Percentiles rank a stretch among this genome's conserved stretches.
These are phyloP conservation scores for Rhodamnia argentea DNA, from an alignment of 345 rosid species.

Conservation along the genomic window DNA sequence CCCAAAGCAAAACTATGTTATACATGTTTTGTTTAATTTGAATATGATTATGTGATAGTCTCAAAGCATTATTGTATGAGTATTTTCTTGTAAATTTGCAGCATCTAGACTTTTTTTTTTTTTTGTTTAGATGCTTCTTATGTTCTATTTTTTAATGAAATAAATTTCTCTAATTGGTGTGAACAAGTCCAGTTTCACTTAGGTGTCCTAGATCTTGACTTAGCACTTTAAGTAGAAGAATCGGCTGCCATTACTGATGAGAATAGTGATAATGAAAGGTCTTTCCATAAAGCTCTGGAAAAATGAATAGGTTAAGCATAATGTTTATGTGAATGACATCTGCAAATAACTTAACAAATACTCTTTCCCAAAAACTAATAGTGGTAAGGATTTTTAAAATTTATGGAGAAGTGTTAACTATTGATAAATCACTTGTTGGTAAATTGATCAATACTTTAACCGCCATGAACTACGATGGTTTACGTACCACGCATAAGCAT, in stretches of 20 bases:
- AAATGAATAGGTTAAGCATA: neutral
- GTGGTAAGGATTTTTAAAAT: neutral
- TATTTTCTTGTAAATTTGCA: neutral
- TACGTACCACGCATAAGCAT: neutral
- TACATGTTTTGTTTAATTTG: neutral
- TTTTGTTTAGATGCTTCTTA: neutral
- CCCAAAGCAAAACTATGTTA: neutral
- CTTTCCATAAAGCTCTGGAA: neutral
- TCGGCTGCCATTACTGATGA: neutral
- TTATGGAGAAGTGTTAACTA: neutral
- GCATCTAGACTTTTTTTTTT: neutral
- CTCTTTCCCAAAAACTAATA: neutral
- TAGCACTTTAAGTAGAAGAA: neutral
- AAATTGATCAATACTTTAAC: slow-evolving; percentile 2
- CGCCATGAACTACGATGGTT: slow-evolving; percentile 1
- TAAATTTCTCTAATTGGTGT: neutral
- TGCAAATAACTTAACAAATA: neutral
- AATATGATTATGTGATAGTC: neutral
- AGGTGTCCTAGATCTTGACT: neutral
- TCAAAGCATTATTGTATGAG: neutral
- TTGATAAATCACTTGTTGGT: slow-evolving; percentile 4
- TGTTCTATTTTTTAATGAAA: neutral
- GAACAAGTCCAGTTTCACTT: neutral
- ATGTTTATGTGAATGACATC: slow-evolving; percentile 1
- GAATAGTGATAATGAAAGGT: neutral